Evolutionary conservation across 2,329 filamentous ascomycete species (phyloP).

Genomic region (Aspergillus phoenicis): DNA sequence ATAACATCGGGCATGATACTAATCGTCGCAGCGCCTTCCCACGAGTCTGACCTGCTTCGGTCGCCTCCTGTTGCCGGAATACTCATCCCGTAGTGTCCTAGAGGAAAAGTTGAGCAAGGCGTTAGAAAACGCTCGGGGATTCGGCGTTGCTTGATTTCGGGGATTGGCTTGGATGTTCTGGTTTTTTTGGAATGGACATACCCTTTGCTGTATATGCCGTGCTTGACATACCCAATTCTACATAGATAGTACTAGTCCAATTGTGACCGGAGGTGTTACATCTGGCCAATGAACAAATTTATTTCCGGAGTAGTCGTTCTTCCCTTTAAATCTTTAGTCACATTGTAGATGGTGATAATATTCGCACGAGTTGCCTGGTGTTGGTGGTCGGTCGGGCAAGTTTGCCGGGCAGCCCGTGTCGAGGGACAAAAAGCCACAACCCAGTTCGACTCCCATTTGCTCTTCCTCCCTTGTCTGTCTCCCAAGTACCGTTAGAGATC

Average conservation of each 20-base stretch:
- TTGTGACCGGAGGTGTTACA: background rate
- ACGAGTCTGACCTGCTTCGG: constrained; percentile 94
- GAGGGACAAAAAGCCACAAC: too few species aligned
- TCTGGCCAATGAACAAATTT: background rate
- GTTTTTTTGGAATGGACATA: constrained; percentile 3
- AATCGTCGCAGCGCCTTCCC: constrained; percentile 59
- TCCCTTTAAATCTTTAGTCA: too few species aligned
- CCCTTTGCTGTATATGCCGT: constrained; percentile 8
- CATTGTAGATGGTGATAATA: background rate
- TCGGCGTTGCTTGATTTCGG: constrained; percentile 70
- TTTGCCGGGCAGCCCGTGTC: background rate
- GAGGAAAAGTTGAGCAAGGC: constrained; percentile 78
- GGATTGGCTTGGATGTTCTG: background rate
- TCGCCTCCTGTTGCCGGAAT: constrained; percentile 81
- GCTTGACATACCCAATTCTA: constrained; percentile 19
- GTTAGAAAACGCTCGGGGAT: constrained; percentile 83
- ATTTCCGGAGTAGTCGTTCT: too few species aligned
- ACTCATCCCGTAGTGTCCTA: constrained; percentile 69
- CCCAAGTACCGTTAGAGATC: background rate
- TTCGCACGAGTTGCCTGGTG: background rate
- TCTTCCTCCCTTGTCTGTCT: too few species aligned
- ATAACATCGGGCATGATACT: background rate
- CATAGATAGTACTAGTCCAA: background rate
- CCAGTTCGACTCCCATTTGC: too few species aligned
- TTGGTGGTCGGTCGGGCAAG: background rate